Conservation (phyloP, 495 filamentous ascomycete species). For the Aspergillus carlsbadensis region DNA sequence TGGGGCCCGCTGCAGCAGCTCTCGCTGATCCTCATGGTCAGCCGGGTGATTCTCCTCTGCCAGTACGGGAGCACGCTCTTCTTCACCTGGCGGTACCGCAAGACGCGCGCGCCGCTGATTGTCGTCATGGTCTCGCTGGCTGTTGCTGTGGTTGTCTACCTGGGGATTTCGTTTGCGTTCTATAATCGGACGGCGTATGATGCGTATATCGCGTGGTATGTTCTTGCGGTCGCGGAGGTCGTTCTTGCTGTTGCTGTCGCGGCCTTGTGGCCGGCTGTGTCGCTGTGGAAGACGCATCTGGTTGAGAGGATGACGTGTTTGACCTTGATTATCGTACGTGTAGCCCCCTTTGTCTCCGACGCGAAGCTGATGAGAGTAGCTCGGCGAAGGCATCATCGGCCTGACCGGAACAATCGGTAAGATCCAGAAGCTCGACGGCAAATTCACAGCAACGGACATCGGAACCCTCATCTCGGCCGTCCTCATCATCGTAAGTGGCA, state of each 20-base stretch:
- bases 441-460: background rate
- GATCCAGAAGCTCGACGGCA: slow-evolving; percentile 3
- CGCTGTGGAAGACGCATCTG: slow-evolving; percentile 4
- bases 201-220: slow-evolving; percentile 1
- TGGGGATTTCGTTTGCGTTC: slow-evolving; percentile 5
- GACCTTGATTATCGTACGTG: slow-evolving; percentile 7
- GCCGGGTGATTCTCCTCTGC: background rate
- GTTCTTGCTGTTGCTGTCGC: background rate
- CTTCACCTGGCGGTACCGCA: slow-evolving; percentile 6
- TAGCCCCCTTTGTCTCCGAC: background rate
- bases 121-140: background rate
- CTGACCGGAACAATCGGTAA: slow-evolving; percentile 3
- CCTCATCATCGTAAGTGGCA: slow-evolving; percentile 1
- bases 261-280: background rate
- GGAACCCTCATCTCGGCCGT: background rate
- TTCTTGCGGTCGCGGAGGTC: background rate
- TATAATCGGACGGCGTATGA: background rate
- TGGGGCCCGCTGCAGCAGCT: slow-evolving; percentile 6
- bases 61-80: background rate
- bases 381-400: slow-evolving; percentile 8
- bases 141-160: background rate
- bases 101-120: background rate
- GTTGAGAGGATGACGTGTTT: slow-evolving; percentile 8
- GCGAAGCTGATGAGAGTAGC: background rate
- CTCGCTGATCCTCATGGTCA: slow-evolving; percentile 2